Conservation (phyloP, 441 rosid species). For the Arabidopsis hybrid region DNA sequence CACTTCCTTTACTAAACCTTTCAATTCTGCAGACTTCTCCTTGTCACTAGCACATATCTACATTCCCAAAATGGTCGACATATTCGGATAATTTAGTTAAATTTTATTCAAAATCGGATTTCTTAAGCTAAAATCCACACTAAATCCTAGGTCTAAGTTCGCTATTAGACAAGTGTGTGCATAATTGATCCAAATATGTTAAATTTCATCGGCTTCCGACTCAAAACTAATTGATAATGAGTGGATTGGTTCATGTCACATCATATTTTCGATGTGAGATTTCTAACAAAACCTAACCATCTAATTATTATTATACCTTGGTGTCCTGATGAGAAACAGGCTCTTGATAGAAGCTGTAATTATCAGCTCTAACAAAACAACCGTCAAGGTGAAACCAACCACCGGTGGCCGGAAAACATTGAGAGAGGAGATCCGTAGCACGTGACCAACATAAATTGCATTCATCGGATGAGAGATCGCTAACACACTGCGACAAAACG, state of each 20-base stretch:
- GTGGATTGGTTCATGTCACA: background rate
- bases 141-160: slow-evolving; percentile 11
- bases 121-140: background rate
- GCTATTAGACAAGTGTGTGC: background rate
- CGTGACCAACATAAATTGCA: slow-evolving; percentile 53
- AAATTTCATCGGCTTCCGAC: too few species aligned
- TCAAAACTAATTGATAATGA: too few species aligned
- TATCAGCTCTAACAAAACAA: slow-evolving; percentile 58
- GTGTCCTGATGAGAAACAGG: slow-evolving; percentile 42
- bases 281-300: background rate
- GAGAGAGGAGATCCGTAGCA: slow-evolving; percentile 44
- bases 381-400: slow-evolving; percentile 65
- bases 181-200: background rate
- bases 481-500: slow-evolving; percentile 58
- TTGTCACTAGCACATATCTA: slow-evolving; percentile 52
- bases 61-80: slow-evolving; percentile 13
- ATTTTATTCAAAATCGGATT: background rate
- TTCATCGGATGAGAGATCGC: slow-evolving; percentile 54
- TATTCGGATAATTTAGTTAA: background rate
- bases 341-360: slow-evolving; percentile 56
- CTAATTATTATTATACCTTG: slow-evolving; percentile 31
- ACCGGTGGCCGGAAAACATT: slow-evolving; percentile 56
- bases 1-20: slow-evolving; percentile 44
- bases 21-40: slow-evolving; percentile 22
- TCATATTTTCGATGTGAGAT: background rate